Percentiles rank a stretch among this genome's conserved stretches.
These are phyloP conservation scores for Andrographis paniculata DNA, from an alignment of 305 asterid genomes.

Conservation along the genomic window DNA sequence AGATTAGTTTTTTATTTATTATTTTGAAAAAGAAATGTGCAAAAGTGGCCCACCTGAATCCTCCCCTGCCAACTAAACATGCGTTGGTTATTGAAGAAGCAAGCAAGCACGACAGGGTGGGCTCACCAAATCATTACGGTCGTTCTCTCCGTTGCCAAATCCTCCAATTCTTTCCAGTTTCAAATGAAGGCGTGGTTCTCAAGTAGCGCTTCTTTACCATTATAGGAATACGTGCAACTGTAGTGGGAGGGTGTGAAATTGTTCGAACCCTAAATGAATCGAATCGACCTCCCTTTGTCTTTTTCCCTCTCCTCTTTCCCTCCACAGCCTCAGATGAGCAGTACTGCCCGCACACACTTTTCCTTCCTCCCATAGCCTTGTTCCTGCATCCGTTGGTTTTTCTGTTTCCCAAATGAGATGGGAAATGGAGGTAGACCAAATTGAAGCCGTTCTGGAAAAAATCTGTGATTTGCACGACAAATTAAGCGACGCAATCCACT, in stretches of 20 bases:
- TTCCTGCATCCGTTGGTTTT: too few relatives aligned
- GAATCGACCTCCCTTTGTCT: neutral
- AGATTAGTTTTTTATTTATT: too few relatives aligned
- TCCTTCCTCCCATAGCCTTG: too few relatives aligned
- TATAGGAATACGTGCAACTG: neutral
- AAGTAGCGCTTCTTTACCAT: neutral
- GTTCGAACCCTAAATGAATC: neutral
- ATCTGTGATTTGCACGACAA: slow-evolving; percentile 91
- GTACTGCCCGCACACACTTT: too few relatives aligned
- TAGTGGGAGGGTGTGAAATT: neutral
- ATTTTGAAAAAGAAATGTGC: too few relatives aligned
- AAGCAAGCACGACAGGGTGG: neutral
- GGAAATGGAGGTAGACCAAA: slow-evolving; percentile 82
- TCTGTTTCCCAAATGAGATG: slow-evolving; percentile 78
- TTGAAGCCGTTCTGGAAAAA: slow-evolving; percentile 73
- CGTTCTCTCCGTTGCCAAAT: slow-evolving; percentile 1
- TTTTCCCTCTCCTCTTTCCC: slow-evolving; percentile 27
- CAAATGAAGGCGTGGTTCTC: neutral
- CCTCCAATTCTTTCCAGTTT: slow-evolving; percentile 25
- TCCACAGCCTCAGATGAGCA: too few relatives aligned
- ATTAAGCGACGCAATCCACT: slow-evolving; percentile 90
- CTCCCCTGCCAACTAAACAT: slow-evolving; percentile 2
- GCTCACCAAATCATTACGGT: neutral
- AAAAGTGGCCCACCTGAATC: too few relatives aligned
- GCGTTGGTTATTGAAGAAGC: slow-evolving; percentile 18